These are phyloP conservation scores for Auricularia heimuer DNA, from an alignment of 768 basidiomycete species.

Conservation along the genomic window DNA sequence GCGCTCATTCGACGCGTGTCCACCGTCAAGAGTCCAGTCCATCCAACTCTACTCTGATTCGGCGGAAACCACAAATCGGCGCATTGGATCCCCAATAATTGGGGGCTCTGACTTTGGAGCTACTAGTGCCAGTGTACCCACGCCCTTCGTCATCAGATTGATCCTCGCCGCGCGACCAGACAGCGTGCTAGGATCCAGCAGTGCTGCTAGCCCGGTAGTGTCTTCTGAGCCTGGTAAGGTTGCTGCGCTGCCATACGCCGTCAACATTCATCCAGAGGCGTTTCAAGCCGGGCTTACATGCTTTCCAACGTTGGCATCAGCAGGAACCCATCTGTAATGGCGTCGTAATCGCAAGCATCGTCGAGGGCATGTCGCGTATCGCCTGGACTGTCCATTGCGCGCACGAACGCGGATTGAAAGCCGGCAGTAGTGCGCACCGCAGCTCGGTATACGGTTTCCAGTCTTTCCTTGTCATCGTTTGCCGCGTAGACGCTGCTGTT, in stretches of 20 bases:
- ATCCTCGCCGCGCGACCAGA: slow-evolving; percentile 15
- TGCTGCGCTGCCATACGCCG: slow-evolving; percentile 15
- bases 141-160: slow-evolving; percentile 10
- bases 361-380: slow-evolving; percentile 23
- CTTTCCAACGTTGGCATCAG: slow-evolving; percentile 26
- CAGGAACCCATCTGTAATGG: slow-evolving; percentile 26
- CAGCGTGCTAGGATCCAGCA: slow-evolving; percentile 23
- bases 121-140: slow-evolving; percentile 6
- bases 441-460: slow-evolving; percentile 18
- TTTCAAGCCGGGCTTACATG: slow-evolving; percentile 14
- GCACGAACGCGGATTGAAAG: slow-evolving; percentile 17
- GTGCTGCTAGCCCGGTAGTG: slow-evolving; percentile 18
- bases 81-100: background rate
- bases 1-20: no score
- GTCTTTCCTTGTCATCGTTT: slow-evolving; percentile 8
- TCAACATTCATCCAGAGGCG: background rate
- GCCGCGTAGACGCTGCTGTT: slow-evolving; percentile 15
- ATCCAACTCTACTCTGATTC: background rate
- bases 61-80: background rate
- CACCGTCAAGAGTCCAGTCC: no score
- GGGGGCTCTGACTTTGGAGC: background rate
- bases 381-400: slow-evolving; percentile 18
- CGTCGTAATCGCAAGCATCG: slow-evolving; percentile 24
- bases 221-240: slow-evolving; percentile 27
- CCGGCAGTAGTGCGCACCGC: slow-evolving; percentile 14